Evolutionary conservation across 2,329 filamentous ascomycete species (phyloP), one percentile per base, ranked within the genome.

Genomic region (Verticillium isaacii): DNA sequence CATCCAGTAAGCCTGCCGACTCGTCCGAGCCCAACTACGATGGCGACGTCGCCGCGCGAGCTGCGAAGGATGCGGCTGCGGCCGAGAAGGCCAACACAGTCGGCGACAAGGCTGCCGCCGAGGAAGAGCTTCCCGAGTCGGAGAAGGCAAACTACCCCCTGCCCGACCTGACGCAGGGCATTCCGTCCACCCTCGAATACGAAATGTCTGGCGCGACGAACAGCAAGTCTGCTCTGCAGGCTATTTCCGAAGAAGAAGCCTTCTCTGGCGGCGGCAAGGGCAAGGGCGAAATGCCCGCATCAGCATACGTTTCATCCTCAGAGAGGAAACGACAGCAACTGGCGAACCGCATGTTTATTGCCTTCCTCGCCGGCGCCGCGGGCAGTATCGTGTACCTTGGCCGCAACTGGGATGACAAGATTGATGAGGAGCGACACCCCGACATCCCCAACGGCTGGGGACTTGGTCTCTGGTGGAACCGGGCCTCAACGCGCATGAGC

Each of bases 161-260:
- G 14, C 94, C 94, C 60, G 93, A 98, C 73, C 82, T 98, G 55
- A 95, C 92, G n/a, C 89, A 94, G 71, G 94, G 94, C 66, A 96
- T 98, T 65, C 94, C 94, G 0, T 97, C 93, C 2, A 97, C 93
- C 1, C 83, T 97, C 61, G 91, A 89, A 61, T 89, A 89, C 63
- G 94, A 97, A 76, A 85, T 89, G 61, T 76, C 78, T 0, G 68
- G 61, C 62, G 45, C 19, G 45, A 71, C 65, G 64, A 72, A 60
- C 64, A 73, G 25, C 68, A 67, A 68, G 50, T 58, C 62, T 36
- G 66, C 65, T 11, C 67, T 64, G 25, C 62, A 62, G 39, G 64
- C 62, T 23, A 65, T 65, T 64, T 56, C 62, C 29, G 65, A 68
- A 36, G 59, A 63, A 17, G 68, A 72, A 56, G 77, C 81, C 63